Evolutionary conservation across 345 rosid genomes (phyloP), one percentile per base, ranked within the genome.

Genomic region (Pugionium cornutum): DNA sequence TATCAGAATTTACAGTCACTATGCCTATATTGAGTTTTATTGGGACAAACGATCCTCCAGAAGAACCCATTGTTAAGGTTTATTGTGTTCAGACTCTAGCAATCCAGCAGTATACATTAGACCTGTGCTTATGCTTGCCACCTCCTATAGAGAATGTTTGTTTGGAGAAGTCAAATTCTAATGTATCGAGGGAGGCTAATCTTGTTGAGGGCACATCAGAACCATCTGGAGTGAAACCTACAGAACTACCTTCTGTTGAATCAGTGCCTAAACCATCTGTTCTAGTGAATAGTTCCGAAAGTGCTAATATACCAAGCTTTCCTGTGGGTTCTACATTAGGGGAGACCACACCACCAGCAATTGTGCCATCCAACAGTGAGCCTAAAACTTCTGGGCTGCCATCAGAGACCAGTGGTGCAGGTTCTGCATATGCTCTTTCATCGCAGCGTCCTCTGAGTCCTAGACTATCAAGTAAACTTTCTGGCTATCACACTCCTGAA

Each of bases 11-110:
- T 75, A 77, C 86, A 3, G 96, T 92, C 63, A 82, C 90, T 52
- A 85, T 92, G 97, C 99, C 97, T 64, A 90, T 92, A 53, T 78
- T 92, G 76, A 90, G 98, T 78, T 81, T 92, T 57, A 86, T 90
- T 9, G 96, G 90, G 58, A 83, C 84, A 44, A 85, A 80, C 75
- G 85, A 84, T 64, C 76, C 81, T 50, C 83, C 80, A 67, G 89
- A 83, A 18, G 87, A 85, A 51, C 78, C 64, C 53, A 71, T 79
- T 35, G 84, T 83, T 43, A 91, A 88, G 80, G 82, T 92, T 66
- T 92, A 90, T 67, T 92, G 97, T 70, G 88, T 92, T 27, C 96
- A 90, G 76, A 92, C 98, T 46, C 89, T 70, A 73, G 97, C 97
- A 54, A 92, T 92, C 77, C 91, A 89, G 78, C 96, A 90, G 75